phyloP scores from a whole-genome alignment of 371 early-diverging fungal species.

The Mortierella sp. region DNA sequence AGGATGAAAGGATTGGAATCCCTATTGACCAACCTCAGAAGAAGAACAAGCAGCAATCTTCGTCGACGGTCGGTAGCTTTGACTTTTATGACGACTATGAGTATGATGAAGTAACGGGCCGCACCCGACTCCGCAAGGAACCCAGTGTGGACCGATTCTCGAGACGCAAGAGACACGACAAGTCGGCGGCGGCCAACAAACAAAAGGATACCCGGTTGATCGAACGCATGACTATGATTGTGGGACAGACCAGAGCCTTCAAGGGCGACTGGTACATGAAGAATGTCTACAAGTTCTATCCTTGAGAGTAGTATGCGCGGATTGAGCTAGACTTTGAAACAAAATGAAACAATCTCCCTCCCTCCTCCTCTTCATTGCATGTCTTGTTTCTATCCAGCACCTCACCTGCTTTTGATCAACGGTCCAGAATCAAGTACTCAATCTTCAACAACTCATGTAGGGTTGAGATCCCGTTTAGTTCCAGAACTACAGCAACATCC shows the following conservation, averaged over 20 bases:
- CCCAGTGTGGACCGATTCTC: conserved; percentile 29
- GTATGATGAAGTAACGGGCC: conserved; percentile 38
- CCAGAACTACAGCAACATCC: background rate
- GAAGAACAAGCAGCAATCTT: background rate
- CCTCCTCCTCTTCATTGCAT: too few species aligned
- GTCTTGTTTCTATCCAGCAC: too few species aligned
- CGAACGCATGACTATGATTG: conserved; percentile 53
- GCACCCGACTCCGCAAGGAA: conserved; percentile 15
- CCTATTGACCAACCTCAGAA: too few species aligned
- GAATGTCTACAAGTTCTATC: conserved; percentile 40
- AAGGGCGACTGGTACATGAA: conserved; percentile 52
- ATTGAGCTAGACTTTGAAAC: too few species aligned
- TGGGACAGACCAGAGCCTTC: conserved; percentile 38
- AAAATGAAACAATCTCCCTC: too few species aligned
- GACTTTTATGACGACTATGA: conserved; percentile 27
- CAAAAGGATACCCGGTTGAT: conserved; percentile 20
- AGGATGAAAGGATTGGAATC: too few species aligned
- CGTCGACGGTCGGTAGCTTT: too few species aligned
- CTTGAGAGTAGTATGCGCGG: background rate
- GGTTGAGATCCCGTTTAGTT: too few species aligned
- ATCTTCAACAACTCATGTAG: too few species aligned
- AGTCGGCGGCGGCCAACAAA: background rate
- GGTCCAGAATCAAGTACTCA: too few species aligned
- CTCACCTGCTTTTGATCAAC: too few species aligned
- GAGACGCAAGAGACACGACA: conserved; percentile 35